Percentiles rank a stretch among this genome's conserved stretches.
phyloP scores from a whole-genome alignment of 306 rosid species.

The Oxytropis ochrocephala region DNA sequence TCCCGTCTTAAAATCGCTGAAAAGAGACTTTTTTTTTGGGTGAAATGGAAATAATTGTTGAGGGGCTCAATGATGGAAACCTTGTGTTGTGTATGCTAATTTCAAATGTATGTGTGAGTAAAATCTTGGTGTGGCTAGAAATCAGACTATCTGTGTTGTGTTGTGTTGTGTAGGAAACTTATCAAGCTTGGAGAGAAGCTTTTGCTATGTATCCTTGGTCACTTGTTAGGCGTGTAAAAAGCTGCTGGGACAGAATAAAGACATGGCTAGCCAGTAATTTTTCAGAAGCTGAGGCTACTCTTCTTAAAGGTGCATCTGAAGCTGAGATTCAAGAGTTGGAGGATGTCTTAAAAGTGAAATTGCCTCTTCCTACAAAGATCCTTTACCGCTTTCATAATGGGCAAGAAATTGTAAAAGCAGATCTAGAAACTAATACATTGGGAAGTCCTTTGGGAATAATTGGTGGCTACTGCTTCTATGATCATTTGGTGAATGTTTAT shows the following conservation, averaged over 20 bases:
- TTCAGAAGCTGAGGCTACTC: constrained; percentile 64
- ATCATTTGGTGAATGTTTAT: constrained; percentile 49
- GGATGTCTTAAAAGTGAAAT: constrained; percentile 44
- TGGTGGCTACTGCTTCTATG: constrained; percentile 77
- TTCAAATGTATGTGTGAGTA: neutral
- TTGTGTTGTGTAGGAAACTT: constrained; percentile 42
- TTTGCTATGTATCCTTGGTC: constrained; percentile 84
- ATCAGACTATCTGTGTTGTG: neutral
- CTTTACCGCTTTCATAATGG: constrained; percentile 80
- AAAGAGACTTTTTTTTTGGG: neutral
- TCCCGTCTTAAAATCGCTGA: too few relatives aligned
- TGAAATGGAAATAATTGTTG: neutral
- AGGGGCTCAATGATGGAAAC: neutral
- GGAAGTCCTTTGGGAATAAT: constrained; percentile 63
- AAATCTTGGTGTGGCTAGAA: neutral
- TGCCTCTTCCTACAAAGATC: constrained; percentile 79
- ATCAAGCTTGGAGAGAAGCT: constrained; percentile 59
- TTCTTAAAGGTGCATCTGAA: constrained; percentile 69
- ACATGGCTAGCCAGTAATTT: constrained; percentile 53
- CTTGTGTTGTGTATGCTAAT: neutral
- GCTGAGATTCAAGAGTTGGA: constrained; percentile 55
- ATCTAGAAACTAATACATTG: constrained; percentile 7
- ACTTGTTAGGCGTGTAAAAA: constrained; percentile 69
- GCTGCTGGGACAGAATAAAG: constrained; percentile 61
- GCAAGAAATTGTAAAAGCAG: constrained; percentile 40